Base-by-base conservation (phyloP, 306 rosid genomes). In the Acacia crassicarpa region DNA sequence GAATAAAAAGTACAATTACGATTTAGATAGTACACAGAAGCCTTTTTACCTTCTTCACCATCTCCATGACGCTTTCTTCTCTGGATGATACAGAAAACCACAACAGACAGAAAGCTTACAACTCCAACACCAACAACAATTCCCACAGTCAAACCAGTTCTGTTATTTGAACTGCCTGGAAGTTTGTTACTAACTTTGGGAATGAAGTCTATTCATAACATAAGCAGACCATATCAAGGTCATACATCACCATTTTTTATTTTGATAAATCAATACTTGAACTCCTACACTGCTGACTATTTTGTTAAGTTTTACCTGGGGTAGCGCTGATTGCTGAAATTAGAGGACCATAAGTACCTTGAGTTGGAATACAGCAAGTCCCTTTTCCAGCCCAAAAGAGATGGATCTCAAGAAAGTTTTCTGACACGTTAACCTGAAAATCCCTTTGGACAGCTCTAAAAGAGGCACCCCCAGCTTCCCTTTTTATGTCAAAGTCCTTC, bases 331-430 rank as follows among this genome's bases (percentile, higher is more conserved):
- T 82, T 76, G 90, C 93, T 23, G 90, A 88, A 80, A 90, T 67
- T 54, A 82, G 15, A 78, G 93, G 93, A 16, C 93, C 93, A 61
- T 78, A 88, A 30, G 82, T 77, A 76, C 88, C 88, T 56, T 65
- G 85, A 3, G 0, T 2, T 58, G 90, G 93, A 35, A 86, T 77
- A 71, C 91, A 88, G 49, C 93, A 86, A 43, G 93, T 82, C n/a
- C 91, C 98, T 78, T 94, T 94, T 53, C 98, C 98, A n/a, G 95
- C 97, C 98, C 95, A 92, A 80, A 92, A 87, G 41, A 94, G 92
- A 87, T 94, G 98, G 75, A 94, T 80, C 82, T 92, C 98, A 5
- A 94, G 65, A 89, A 63, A 78, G 80, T 88, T 92, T 84, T 90
- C 86, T 65, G 89, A 75, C 40, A 94, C 97, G 27, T n/a, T 72